Evolutionary conservation across 2,329 filamentous ascomycete genomes (phyloP).

Genomic region (Cordyceps cateniannulata): DNA sequence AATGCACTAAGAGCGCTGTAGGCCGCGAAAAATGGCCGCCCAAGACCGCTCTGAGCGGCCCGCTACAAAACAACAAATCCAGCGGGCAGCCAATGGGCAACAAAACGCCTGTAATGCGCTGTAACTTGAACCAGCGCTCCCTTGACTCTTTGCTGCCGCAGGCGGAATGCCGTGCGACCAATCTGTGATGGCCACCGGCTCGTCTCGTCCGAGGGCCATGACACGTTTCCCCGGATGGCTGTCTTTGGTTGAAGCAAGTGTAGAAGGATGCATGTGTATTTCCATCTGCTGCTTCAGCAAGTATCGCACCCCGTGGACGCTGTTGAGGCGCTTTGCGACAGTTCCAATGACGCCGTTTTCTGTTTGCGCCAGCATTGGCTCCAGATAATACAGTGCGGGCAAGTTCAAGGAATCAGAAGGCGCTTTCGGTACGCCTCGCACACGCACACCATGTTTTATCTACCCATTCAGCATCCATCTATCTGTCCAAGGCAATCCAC

Average conservation of each 20-base stretch:
- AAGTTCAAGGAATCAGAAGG: neutral
- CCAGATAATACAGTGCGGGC: neutral
- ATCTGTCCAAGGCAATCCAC: neutral
- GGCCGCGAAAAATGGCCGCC: neutral
- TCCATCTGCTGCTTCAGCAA: neutral
- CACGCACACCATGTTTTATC: neutral
- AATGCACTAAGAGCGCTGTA: neutral
- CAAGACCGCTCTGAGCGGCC: neutral
- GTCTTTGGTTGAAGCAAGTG: neutral
- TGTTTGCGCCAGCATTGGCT: slow-evolving; percentile 6
- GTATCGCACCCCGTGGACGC: neutral
- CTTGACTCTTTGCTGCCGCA: too few relatives aligned
- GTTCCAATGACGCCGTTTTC: neutral
- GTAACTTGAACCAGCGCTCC: neutral
- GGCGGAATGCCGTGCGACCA: too few relatives aligned
- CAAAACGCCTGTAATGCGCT: neutral
- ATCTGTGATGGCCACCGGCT: neutral
- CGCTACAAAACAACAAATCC: too few relatives aligned
- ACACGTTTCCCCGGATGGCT: neutral
- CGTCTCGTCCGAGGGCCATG: neutral
- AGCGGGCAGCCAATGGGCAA: neutral
- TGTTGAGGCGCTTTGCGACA: neutral
- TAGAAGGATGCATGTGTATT: neutral
- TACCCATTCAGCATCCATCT: neutral
- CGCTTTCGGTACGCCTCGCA: neutral